Evolutionary conservation across 2,329 filamentous ascomycete species (phyloP).

Genomic region (Bipolaris oryzae): DNA sequence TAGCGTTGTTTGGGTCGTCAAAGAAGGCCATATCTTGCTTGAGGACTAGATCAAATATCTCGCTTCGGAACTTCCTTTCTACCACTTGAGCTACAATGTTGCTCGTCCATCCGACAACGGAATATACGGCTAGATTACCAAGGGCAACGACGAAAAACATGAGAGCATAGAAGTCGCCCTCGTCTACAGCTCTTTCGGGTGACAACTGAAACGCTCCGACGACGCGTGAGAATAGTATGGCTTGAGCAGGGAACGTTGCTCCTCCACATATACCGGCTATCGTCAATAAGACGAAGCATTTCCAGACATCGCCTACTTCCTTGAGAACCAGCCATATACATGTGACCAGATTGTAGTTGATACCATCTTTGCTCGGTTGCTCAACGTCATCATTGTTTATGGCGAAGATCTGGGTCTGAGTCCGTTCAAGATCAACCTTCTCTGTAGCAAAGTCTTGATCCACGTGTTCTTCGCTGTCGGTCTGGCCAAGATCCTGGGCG

Average conservation of each 20-base stretch:
- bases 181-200: slow-evolving; percentile 46
- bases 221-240: slow-evolving; percentile 57
- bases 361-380: slow-evolving; percentile 26
- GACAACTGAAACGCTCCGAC: slow-evolving; percentile 56
- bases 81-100: slow-evolving; percentile 54
- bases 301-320: slow-evolving; percentile 49
- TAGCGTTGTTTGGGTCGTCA: slow-evolving; percentile 85
- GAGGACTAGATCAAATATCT: slow-evolving; percentile 83
- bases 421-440: slow-evolving; percentile 31
- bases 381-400: slow-evolving; percentile 30
- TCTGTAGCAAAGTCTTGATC: slow-evolving; percentile 26
- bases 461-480: slow-evolving; percentile 22
- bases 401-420: slow-evolving; percentile 37
- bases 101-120: slow-evolving; percentile 53
- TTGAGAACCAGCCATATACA: slow-evolving; percentile 35
- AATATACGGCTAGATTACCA: slow-evolving; percentile 54
- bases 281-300: slow-evolving; percentile 35
- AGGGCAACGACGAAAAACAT: slow-evolving; percentile 64
- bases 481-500: slow-evolving; percentile 54
- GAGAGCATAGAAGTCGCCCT: slow-evolving; percentile 59
- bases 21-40: slow-evolving; percentile 94
- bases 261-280: slow-evolving; percentile 46
- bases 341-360: slow-evolving; percentile 39
- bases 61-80: slow-evolving; percentile 43
- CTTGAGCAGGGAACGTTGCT: slow-evolving; percentile 56